Evolutionary conservation across 768 basidiomycete genomes (phyloP).

Genomic region (Tulasnella sp.): DNA sequence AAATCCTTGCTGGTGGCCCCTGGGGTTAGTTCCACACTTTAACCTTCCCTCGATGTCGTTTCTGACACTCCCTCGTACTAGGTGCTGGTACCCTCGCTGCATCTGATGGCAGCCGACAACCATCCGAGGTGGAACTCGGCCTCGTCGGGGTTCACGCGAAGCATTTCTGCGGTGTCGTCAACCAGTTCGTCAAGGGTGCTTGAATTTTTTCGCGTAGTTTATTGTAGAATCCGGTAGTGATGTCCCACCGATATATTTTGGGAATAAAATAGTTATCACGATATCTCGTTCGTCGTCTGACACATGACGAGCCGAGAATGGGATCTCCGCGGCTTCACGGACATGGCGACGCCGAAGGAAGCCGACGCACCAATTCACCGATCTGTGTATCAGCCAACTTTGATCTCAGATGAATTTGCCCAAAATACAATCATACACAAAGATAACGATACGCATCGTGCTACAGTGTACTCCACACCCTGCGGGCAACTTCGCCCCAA

Average conservation of each 20-base stretch:
- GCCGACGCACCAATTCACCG: background rate
- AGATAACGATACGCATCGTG: background rate
- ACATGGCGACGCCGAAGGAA: background rate
- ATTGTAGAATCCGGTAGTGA: background rate
- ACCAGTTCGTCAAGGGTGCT: constrained; percentile 28
- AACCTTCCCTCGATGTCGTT: background rate
- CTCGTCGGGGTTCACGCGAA: constrained; percentile 10
- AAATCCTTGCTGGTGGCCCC: constrained; percentile 40
- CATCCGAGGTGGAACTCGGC: constrained; percentile 19
- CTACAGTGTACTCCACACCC: background rate
- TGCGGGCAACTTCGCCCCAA: constrained; percentile 19
- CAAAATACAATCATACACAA: background rate
- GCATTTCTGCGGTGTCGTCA: constrained; percentile 25
- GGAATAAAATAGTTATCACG: background rate
- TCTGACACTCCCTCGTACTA: background rate
- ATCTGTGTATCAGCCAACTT: background rate
- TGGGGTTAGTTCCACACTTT: constrained; percentile 38
- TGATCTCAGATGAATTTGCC: background rate
- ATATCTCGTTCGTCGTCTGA: background rate
- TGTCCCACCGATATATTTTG: background rate
- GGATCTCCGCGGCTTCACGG: background rate
- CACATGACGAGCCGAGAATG: background rate
- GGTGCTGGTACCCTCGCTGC: constrained; percentile 26
- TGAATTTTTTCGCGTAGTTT: background rate
- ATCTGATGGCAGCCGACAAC: constrained; percentile 26